Conservation (phyloP, 2,329 filamentous ascomycete genomes). For the Aspergillus quadrilineatus region DNA sequence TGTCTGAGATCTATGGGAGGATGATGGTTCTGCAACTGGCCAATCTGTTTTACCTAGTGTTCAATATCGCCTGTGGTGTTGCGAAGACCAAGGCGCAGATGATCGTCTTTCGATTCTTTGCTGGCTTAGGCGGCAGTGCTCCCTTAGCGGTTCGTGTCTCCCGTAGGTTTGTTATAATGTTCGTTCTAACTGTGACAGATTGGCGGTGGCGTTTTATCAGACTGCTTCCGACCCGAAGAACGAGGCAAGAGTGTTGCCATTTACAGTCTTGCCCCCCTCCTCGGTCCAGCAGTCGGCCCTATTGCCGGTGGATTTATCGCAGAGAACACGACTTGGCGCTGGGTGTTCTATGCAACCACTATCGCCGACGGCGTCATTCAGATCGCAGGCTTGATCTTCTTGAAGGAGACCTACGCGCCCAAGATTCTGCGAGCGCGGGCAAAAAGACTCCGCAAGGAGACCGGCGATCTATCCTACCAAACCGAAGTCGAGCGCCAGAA, state of each 20-base stretch:
- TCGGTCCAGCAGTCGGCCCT: slow-evolving; percentile 66
- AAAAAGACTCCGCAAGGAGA: slow-evolving; percentile 46
- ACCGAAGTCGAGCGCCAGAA: slow-evolving; percentile 43
- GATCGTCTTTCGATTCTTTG: slow-evolving; percentile 58
- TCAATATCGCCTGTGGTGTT: slow-evolving; percentile 61
- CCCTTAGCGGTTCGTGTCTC: slow-evolving; percentile 49
- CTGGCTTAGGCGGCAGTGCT: slow-evolving; percentile 60
- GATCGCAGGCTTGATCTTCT: slow-evolving; percentile 59
- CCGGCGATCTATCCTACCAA: slow-evolving; percentile 37
- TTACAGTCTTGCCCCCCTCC: slow-evolving; percentile 62
- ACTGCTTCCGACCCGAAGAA: slow-evolving; percentile 61
- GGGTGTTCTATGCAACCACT: slow-evolving; percentile 69
- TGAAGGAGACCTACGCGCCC: slow-evolving; percentile 66
- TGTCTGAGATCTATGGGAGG: slow-evolving; percentile 59
- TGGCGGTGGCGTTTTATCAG: slow-evolving; percentile 53
- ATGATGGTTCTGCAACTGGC: slow-evolving; percentile 55
- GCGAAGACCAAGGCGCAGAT: slow-evolving; percentile 54
- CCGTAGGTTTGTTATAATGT: neutral
- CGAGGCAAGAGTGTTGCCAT: slow-evolving; percentile 63
- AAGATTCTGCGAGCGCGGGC: slow-evolving; percentile 62
- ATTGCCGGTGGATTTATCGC: slow-evolving; percentile 66
- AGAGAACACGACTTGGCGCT: slow-evolving; percentile 66
- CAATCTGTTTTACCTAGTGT: slow-evolving; percentile 57
- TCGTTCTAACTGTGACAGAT: slow-evolving; percentile 30
- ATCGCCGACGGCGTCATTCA: slow-evolving; percentile 64